Conservation (phyloP, 805 yeast genomes). For the Tetrapisispora nanseiensis region DNA sequence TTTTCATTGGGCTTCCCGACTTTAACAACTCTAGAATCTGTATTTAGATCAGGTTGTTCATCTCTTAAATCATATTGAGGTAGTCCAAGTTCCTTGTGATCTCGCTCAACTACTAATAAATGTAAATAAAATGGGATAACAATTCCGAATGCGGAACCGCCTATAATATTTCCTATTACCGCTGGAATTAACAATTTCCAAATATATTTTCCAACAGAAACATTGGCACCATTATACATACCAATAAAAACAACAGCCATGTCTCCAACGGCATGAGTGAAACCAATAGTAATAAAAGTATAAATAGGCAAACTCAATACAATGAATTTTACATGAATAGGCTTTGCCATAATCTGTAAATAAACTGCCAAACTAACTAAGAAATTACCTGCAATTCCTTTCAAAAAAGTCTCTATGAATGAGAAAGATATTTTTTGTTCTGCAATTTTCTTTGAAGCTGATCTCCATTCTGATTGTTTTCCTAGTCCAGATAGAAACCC, state of each 20-base stretch:
- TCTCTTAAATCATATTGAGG: constrained; percentile 66
- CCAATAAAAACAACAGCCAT: constrained; percentile 64
- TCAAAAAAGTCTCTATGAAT: constrained; percentile 57
- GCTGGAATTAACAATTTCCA: constrained; percentile 72
- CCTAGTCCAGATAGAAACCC: constrained; percentile 48
- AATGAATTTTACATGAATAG: constrained; percentile 62
- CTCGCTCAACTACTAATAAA: constrained; percentile 60
- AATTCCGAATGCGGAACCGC: constrained; percentile 62
- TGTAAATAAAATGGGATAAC: constrained; percentile 67
- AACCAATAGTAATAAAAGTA: constrained; percentile 71
- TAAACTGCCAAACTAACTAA: constrained; percentile 68
- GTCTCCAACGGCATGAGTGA: constrained; percentile 75
- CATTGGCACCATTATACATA: constrained; percentile 53
- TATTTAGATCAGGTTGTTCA: constrained; percentile 69
- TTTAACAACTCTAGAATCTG: constrained; percentile 72
- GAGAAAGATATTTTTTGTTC: constrained; percentile 37
- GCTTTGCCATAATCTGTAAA: constrained; percentile 68
- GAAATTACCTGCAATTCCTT: constrained; percentile 68
- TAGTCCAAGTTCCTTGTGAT: constrained; percentile 48
- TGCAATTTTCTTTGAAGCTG: constrained; percentile 41
- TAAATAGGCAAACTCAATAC: constrained; percentile 60
- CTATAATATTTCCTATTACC: constrained; percentile 64
- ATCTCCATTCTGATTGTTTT: constrained; percentile 31
- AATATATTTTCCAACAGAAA: constrained; percentile 52
- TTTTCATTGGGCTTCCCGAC: constrained; percentile 15